phyloP scores from a whole-genome alignment of 352 stramenopile genomes.

The Phytophthora multivora region DNA sequence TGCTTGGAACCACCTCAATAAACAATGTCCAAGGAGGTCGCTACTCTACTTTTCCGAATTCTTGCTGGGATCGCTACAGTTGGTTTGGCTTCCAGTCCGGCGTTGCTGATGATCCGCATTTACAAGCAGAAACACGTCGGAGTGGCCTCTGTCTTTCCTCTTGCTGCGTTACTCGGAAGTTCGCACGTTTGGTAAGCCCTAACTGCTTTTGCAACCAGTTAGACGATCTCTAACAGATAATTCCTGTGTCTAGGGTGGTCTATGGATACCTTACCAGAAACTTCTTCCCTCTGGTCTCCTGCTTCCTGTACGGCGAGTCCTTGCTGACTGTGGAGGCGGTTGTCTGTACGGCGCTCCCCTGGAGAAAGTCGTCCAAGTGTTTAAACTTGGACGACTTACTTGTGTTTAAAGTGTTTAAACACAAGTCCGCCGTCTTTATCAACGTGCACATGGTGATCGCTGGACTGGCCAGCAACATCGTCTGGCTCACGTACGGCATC shows the following conservation, averaged over 20 bases:
- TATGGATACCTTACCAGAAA: constrained; percentile 47
- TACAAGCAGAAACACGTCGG: constrained; percentile 38
- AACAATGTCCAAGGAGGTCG: constrained; percentile 8
- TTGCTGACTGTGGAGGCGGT: constrained; percentile 23
- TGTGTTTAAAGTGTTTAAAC: constrained; percentile 48
- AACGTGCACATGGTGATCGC: constrained; percentile 51
- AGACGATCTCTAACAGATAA: background rate
- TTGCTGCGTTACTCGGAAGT: constrained; percentile 40
- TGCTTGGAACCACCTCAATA: background rate
- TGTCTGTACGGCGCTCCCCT: constrained; percentile 47
- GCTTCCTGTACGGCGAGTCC: constrained; percentile 38
- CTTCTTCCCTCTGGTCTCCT: constrained; percentile 43
- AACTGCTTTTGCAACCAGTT: background rate
- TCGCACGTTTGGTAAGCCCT: constrained; percentile 31
- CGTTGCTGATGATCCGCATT: constrained; percentile 38
- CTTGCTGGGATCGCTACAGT: constrained; percentile 22
- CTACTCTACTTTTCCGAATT: constrained; percentile 17
- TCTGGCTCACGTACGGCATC: constrained; percentile 54
- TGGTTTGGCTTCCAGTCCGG: constrained; percentile 30
- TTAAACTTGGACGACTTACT: too few relatives aligned
- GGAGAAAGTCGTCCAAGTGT: constrained; percentile 44
- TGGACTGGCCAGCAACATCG: constrained; percentile 40
- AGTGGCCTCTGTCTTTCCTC: constrained; percentile 36
- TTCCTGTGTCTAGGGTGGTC: constrained; percentile 28
- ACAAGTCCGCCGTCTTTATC: constrained; percentile 42